Conservation (phyloP, 768 basidiomycete species). For the Harrya chromipes region DNA sequence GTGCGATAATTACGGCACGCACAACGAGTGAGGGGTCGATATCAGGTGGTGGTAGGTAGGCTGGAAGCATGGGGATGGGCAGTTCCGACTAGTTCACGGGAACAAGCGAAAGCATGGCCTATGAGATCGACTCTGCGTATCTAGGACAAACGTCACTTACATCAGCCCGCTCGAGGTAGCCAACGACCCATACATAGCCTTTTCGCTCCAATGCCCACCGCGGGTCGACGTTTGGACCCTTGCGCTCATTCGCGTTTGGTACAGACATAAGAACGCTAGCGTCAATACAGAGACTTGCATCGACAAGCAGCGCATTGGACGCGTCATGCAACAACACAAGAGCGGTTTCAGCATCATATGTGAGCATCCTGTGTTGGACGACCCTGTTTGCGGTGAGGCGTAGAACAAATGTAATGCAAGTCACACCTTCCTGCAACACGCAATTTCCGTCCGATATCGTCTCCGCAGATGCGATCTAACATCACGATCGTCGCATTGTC, state of each 20-base stretch:
- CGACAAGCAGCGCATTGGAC: constrained; percentile 52
- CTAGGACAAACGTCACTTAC: constrained; percentile 32
- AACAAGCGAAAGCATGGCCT: constrained; percentile 10
- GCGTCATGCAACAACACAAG: constrained; percentile 49
- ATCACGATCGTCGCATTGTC: constrained; percentile 45
- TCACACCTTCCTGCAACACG: constrained; percentile 59
- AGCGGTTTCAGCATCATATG: constrained; percentile 49
- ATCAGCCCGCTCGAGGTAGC: constrained; percentile 50
- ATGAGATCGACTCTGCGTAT: constrained; percentile 14
- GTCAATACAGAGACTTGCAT: constrained; percentile 52
- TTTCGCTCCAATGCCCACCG: constrained; percentile 55
- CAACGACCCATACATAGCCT: constrained; percentile 50
- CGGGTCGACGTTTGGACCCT: constrained; percentile 8
- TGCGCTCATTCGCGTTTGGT: constrained; percentile 6
- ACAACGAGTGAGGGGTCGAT: constrained; percentile 47
- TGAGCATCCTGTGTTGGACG: constrained; percentile 45
- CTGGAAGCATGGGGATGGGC: constrained; percentile 42
- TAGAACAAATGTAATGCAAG: constrained; percentile 11
- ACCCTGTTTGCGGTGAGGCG: constrained; percentile 12
- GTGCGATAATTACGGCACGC: constrained; percentile 50
- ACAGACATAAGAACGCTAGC: constrained; percentile 17
- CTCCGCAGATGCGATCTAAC: constrained; percentile 39
- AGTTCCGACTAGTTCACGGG: constrained; percentile 33
- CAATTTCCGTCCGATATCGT: constrained; percentile 48
- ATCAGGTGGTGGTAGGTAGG: constrained; percentile 37